Percentiles rank a stretch among this genome's conserved stretches.
Evolutionary conservation across 129 eudicot genomes (phyloP).

Genomic region (Saposhnikovia divaricata): DNA sequence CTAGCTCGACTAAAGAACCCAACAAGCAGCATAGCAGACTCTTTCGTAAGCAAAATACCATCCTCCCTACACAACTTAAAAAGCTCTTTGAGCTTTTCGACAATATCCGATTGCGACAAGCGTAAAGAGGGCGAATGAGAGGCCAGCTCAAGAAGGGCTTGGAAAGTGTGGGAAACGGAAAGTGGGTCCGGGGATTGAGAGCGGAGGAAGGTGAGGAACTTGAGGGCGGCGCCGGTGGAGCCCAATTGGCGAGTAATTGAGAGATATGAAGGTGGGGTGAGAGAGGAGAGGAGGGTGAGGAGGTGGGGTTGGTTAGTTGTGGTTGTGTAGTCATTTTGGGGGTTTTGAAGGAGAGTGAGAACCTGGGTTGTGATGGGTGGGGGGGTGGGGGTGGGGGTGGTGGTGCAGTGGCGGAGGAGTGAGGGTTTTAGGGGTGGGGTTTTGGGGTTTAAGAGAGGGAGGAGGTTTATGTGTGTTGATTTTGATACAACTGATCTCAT

Average conservation of each 20-base stretch:
- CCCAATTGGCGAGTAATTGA: slow-evolving; percentile 51
- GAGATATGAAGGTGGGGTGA: slow-evolving; percentile 26
- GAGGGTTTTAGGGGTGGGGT: slow-evolving; percentile 22
- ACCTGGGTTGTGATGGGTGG: slow-evolving; percentile 19
- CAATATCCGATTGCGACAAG: neutral
- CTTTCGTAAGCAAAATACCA: slow-evolving; percentile 24
- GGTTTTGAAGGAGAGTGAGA: slow-evolving; percentile 25
- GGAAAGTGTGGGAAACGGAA: slow-evolving; percentile 33
- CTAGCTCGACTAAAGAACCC: slow-evolving; percentile 28
- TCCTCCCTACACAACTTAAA: slow-evolving; percentile 25
- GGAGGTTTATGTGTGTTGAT: slow-evolving; percentile 16
- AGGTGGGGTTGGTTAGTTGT: slow-evolving; percentile 23
- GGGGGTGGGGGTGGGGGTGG: slow-evolving; percentile 15
- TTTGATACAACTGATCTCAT: slow-evolving; percentile 17
- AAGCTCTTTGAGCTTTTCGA: slow-evolving; percentile 27
- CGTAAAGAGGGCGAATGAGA: slow-evolving; percentile 21
- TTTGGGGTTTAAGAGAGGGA: slow-evolving; percentile 28
- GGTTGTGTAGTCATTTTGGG: slow-evolving; percentile 40
- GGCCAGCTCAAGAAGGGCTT: slow-evolving; percentile 55
- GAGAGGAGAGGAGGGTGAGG: slow-evolving; percentile 28
- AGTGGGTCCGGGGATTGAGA: slow-evolving; percentile 12
- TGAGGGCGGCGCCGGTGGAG: slow-evolving; percentile 44
- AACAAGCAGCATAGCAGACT: slow-evolving; percentile 41
- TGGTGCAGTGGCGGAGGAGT: slow-evolving; percentile 31
- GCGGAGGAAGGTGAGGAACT: slow-evolving; percentile 42